Conservation (phyloP, 345 rosid genomes). For the Eucalyptus paniculata region DNA sequence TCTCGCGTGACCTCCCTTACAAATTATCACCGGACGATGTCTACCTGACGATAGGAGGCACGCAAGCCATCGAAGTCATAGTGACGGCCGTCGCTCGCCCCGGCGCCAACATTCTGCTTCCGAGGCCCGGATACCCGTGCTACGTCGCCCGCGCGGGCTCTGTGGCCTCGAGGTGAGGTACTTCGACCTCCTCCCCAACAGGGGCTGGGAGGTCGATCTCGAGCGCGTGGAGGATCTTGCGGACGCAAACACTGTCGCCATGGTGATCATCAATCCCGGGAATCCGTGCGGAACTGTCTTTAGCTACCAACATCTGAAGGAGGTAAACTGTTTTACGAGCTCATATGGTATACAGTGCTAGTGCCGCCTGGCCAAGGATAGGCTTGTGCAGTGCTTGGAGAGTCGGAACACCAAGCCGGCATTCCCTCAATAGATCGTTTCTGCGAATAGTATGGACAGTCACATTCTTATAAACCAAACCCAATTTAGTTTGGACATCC, state of each 20-base stretch:
- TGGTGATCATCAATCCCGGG: slow-evolving; percentile 40
- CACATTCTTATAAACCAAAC: background rate
- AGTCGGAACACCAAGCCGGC: background rate
- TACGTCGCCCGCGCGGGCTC: slow-evolving; percentile 20
- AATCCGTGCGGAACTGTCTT: slow-evolving; percentile 56
- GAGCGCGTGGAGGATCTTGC: slow-evolving; percentile 33
- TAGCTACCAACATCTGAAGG: slow-evolving; percentile 35
- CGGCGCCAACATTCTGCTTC: slow-evolving; percentile 37
- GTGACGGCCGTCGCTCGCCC: slow-evolving; percentile 31
- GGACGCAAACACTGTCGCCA: slow-evolving; percentile 48
- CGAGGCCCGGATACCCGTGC: slow-evolving; percentile 28
- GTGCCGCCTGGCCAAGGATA: slow-evolving; percentile 16
- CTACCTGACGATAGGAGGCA: slow-evolving; percentile 35
- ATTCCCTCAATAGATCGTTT: background rate
- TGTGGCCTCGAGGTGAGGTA: slow-evolving; percentile 27
- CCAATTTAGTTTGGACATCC: background rate
- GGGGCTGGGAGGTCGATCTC: slow-evolving; percentile 55
- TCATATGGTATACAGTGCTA: slow-evolving; percentile 2
- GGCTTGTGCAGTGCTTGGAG: background rate
- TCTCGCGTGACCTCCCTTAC: slow-evolving; percentile 30
- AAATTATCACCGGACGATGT: slow-evolving; percentile 40
- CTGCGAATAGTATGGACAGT: background rate
- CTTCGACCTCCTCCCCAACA: slow-evolving; percentile 48
- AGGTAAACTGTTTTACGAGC: slow-evolving; percentile 3
- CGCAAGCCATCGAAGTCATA: slow-evolving; percentile 40